Evolutionary conservation across 345 rosid species (phyloP).

Genomic region (Pistacia integerrima): DNA sequence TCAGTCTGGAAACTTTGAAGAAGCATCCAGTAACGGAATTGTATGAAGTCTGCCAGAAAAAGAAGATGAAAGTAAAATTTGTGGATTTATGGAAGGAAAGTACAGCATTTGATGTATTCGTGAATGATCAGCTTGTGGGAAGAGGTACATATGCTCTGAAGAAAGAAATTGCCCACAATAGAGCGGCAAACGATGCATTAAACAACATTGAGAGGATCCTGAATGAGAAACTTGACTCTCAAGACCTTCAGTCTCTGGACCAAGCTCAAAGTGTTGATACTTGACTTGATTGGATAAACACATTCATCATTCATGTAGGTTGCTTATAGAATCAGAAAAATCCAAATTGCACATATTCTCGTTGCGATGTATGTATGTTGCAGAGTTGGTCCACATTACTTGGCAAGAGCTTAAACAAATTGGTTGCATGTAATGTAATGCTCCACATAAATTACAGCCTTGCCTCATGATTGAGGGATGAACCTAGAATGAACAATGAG

Average conservation of each 20-base stretch:
- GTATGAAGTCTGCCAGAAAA: constrained; percentile 60
- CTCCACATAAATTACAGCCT: too few species aligned
- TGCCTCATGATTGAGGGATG: too few species aligned
- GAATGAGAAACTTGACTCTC: background rate
- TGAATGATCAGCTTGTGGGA: constrained; percentile 43
- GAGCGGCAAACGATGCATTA: constrained; percentile 67
- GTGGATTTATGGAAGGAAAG: constrained; percentile 48
- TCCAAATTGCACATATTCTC: too few species aligned
- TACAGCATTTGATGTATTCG: constrained; percentile 33
- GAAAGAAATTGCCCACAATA: constrained; percentile 56
- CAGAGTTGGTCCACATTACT: too few species aligned
- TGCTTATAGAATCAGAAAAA: too few species aligned
- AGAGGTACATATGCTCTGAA: constrained; percentile 34
- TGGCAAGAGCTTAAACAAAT: too few species aligned
- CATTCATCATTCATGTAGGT: too few species aligned
- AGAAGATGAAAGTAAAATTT: constrained; percentile 42
- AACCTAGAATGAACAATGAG: too few species aligned
- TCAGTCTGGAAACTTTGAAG: constrained; percentile 31
- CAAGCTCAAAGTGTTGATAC: too few species aligned
- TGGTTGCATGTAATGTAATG: too few species aligned
- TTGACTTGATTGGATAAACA: too few species aligned
- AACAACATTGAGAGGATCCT: constrained; percentile 35
- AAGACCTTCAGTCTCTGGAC: background rate
- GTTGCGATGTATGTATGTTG: too few species aligned
- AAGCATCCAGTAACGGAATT: constrained; percentile 55